Conservation (phyloP, 140 eudicot genomes). For the Stevia rebaudiana region DNA sequence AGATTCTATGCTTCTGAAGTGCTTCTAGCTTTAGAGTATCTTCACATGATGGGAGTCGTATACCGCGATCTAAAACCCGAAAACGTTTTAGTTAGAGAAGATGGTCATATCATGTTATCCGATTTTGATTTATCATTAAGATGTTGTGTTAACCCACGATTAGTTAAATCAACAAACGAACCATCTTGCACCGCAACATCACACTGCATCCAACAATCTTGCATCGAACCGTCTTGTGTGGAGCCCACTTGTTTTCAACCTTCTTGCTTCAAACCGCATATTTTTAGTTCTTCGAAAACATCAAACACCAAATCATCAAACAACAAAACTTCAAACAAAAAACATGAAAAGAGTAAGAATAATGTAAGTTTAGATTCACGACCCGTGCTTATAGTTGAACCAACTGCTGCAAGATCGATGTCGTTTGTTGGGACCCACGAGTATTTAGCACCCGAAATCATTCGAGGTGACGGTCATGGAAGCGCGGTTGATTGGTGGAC, state of each 20-base stretch:
- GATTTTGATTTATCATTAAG: conserved; percentile 80
- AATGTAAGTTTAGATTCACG: conserved; percentile 42
- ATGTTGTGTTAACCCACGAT: conserved; percentile 70
- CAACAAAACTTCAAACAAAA: conserved; percentile 46
- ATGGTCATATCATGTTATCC: conserved; percentile 94
- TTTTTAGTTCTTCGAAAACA: conserved; percentile 65
- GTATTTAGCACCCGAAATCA: conserved; percentile 88
- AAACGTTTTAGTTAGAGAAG: conserved; percentile 84
- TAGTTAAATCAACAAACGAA: conserved; percentile 44
- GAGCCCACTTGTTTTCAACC: conserved; percentile 86
- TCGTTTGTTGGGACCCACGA: conserved; percentile 96
- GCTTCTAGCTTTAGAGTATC: conserved; percentile 81
- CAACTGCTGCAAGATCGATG: conserved; percentile 91
- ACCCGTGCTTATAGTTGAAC: conserved; percentile 76
- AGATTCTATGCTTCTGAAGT: conserved; percentile 95
- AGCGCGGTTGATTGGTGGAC: conserved; percentile 99
- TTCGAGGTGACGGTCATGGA: conserved; percentile 96
- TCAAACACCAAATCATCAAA: conserved; percentile 32
- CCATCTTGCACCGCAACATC: conserved; percentile 56
- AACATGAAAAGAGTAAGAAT: conserved; percentile 24
- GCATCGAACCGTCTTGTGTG: conserved; percentile 72
- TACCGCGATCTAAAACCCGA: conserved; percentile 91
- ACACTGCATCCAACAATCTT: conserved; percentile 74
- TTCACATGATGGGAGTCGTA: conserved; percentile 98
- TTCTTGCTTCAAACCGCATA: conserved; percentile 75